Percentiles rank a stretch among this genome's conserved stretches.
phyloP scores from a whole-genome alignment of 306 rosid species.

The Pterocarpus macrocarpus region DNA sequence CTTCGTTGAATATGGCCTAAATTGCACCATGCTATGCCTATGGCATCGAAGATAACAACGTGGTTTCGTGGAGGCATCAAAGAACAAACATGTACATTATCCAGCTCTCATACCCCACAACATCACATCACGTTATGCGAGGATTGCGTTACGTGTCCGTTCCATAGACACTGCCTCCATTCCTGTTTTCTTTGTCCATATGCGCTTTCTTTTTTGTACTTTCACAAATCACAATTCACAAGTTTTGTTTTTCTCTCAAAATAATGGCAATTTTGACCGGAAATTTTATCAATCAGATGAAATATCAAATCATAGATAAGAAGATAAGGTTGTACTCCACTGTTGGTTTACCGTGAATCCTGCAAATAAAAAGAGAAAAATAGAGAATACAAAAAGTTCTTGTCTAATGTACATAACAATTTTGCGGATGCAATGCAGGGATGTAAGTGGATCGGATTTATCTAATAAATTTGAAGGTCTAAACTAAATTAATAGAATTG shows the following conservation, averaged over 20 bases:
- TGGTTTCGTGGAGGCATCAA: constrained; percentile 26
- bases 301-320: not conserved
- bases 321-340: not conserved
- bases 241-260: not conserved
- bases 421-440: not conserved
- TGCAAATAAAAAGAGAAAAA: not conserved
- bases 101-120: not conserved
- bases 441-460: too few species aligned
- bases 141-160: constrained; percentile 43
- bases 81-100: not conserved
- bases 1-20: not conserved
- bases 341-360: not conserved
- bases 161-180: constrained; percentile 16
- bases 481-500: too few species aligned
- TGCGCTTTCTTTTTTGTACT: not conserved
- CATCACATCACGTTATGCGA: not conserved
- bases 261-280: not conserved
- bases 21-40: not conserved
- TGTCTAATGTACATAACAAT: not conserved
- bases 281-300: not conserved
- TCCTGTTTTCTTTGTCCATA: constrained; percentile 20
- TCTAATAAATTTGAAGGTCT: too few species aligned
- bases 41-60: constrained; percentile 34
- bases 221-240: not conserved
- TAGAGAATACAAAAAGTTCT: not conserved